A percentile compares a stretch with the other conserved stretches of the same genome.
These are phyloP conservation scores for Penicillium bovifimosum DNA, from an alignment of 495 filamentous ascomycete genomes.

Conservation along the genomic window DNA sequence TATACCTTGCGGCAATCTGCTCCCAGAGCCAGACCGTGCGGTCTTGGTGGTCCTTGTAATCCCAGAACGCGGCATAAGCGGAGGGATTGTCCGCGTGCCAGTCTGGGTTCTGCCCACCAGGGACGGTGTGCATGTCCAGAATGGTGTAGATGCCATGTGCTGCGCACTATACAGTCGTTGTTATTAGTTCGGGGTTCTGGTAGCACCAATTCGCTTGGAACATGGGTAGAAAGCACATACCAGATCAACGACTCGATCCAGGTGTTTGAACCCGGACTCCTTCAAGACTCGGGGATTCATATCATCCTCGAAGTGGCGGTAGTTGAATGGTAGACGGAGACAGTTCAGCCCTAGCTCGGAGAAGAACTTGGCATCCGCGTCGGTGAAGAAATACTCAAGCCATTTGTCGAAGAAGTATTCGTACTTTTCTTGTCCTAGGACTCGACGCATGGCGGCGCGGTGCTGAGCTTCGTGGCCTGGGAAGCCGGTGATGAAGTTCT, in stretches of 20 bases:
- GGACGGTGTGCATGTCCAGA: constrained; percentile 58
- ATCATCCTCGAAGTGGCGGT: constrained; percentile 61
- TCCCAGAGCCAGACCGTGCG: constrained; percentile 56
- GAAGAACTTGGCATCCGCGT: constrained; percentile 56
- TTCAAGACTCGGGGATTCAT: constrained; percentile 56
- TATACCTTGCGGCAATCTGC: constrained; percentile 52
- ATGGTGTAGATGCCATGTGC: constrained; percentile 54
- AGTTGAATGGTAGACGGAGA: constrained; percentile 59
- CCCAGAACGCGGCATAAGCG: constrained; percentile 57
- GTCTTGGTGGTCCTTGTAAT: constrained; percentile 58
- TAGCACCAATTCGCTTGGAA: not conserved
- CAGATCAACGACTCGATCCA: constrained; percentile 55
- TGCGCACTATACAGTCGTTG: constrained; percentile 36
- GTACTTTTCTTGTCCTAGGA: constrained; percentile 46
- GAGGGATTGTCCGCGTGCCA: constrained; percentile 58
- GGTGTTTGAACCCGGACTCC: constrained; percentile 49
- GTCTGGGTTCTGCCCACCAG: constrained; percentile 60
- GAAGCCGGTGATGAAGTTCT: constrained; percentile 66
- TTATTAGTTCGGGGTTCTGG: not conserved
- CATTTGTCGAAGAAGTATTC: constrained; percentile 48
- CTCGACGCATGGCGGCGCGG: constrained; percentile 48
- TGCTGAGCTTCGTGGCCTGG: constrained; percentile 55
- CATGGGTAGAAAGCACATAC: constrained; percentile 5
- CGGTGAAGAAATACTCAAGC: constrained; percentile 60
- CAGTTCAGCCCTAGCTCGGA: constrained; percentile 55